Conservation (phyloP, 345 rosid genomes). For the Pistacia integerrima region DNA sequence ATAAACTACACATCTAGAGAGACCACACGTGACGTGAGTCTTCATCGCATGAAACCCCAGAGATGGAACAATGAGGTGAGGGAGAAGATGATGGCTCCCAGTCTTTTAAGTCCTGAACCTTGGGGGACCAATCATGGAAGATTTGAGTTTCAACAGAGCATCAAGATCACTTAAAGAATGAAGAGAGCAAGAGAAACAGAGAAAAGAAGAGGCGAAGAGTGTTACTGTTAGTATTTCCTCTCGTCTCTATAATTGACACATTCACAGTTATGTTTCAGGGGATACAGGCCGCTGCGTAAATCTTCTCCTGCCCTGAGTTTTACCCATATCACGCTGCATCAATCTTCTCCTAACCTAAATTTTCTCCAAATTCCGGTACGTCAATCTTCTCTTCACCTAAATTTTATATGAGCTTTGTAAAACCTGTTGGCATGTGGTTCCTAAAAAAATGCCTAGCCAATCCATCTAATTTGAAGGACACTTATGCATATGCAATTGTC, state of each 20-base stretch:
- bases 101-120: slow-evolving; percentile 59
- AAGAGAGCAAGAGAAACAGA: slow-evolving; percentile 25
- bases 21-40: slow-evolving; percentile 38
- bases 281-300: no score
- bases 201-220: slow-evolving; percentile 19
- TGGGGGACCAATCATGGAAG: slow-evolving; percentile 54
- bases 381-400: no score
- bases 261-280: no score
- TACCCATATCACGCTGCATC: neutral
- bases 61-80: slow-evolving; percentile 68
- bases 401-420: no score
- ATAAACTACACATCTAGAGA: slow-evolving; percentile 56
- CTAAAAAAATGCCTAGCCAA: no score
- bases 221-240: slow-evolving; percentile 6
- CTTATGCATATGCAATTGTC: no score
- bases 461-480: no score
- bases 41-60: slow-evolving; percentile 69
- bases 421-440: no score
- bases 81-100: slow-evolving; percentile 55
- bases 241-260: slow-evolving; percentile 26
- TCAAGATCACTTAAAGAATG: slow-evolving; percentile 48
- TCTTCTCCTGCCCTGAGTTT: slow-evolving; percentile 17
- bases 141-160: slow-evolving; percentile 60
- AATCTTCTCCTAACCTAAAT: no score
- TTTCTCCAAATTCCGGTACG: no score